A percentile compares a stretch with the other conserved stretches of the same genome.
Evolutionary conservation across 495 filamentous ascomycete genomes (phyloP).

Genomic region (Neurospora tetrasperma): DNA sequence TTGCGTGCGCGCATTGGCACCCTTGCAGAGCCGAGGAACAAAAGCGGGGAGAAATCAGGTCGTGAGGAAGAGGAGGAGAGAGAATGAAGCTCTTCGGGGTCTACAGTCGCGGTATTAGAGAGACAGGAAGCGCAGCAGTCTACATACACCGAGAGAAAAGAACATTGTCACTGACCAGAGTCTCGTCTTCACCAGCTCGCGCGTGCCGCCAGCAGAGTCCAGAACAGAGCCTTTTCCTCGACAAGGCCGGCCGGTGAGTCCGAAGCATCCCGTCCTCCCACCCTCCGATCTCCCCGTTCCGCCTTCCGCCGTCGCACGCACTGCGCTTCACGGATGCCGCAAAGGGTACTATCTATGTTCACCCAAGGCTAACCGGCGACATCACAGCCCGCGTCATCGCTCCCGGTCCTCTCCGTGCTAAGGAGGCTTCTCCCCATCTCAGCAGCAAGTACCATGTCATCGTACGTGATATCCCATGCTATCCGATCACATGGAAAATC

Average conservation of each 20-base stretch:
- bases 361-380: slow-evolving; percentile 1
- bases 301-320: neutral
- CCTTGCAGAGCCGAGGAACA: slow-evolving; percentile 13
- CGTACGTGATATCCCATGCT: slow-evolving; percentile 46
- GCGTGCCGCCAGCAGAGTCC: slow-evolving; percentile 31
- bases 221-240: slow-evolving; percentile 72
- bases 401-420: slow-evolving; percentile 74
- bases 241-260: slow-evolving; percentile 68
- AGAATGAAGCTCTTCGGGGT: neutral
- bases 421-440: slow-evolving; percentile 77
- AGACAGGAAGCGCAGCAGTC: neutral
- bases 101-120: neutral
- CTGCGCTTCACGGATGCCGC: neutral
- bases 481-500: slow-evolving; percentile 9
- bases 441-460: slow-evolving; percentile 84
- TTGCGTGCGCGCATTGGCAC: neutral
- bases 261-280: neutral
- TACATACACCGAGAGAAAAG: neutral
- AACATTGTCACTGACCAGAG: neutral
- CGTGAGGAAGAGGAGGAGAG: neutral
- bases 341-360: neutral
- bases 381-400: slow-evolving; percentile 59
- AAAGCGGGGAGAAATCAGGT: neutral
- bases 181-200: slow-evolving; percentile 30
- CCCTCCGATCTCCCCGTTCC: neutral